These are phyloP conservation scores for Solanum neorickii DNA, from an alignment of 257 asterid species.

Conservation along the genomic window DNA sequence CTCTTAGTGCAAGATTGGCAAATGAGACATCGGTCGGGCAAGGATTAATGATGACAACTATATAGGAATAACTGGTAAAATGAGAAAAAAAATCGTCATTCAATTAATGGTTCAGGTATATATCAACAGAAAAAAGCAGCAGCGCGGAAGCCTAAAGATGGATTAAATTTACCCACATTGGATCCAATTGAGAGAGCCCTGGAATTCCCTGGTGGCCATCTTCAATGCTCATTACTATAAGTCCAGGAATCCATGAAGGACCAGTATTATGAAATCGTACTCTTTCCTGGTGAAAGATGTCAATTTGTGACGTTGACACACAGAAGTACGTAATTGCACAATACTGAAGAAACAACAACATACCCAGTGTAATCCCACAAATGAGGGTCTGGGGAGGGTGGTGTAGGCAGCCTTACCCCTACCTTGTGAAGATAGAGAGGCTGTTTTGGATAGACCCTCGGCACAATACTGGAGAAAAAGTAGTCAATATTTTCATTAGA, in stretches of 20 bases:
- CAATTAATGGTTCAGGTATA: neutral
- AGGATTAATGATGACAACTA: conserved; percentile 49
- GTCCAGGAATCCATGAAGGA: conserved; percentile 67
- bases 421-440: neutral
- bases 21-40: conserved; percentile 48
- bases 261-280: conserved; percentile 82
- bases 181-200: conserved; percentile 68
- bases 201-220: conserved; percentile 75
- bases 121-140: conserved; percentile 1
- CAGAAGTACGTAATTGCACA: neutral
- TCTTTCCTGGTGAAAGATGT: conserved; percentile 45
- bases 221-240: conserved; percentile 74
- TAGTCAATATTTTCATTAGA: neutral
- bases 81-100: neutral
- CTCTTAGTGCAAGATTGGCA: conserved; percentile 35
- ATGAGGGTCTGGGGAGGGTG: neutral
- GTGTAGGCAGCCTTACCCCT: neutral
- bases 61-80: conserved; percentile 55
- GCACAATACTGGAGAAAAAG: neutral
- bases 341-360: neutral
- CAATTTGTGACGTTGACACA: neutral
- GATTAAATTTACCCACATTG: conserved; percentile 30
- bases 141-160: neutral
- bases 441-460: neutral
- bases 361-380: neutral